phyloP scores from a whole-genome alignment of 2,329 filamentous ascomycete species.

The Pseudogymnoascus sp. region DNA sequence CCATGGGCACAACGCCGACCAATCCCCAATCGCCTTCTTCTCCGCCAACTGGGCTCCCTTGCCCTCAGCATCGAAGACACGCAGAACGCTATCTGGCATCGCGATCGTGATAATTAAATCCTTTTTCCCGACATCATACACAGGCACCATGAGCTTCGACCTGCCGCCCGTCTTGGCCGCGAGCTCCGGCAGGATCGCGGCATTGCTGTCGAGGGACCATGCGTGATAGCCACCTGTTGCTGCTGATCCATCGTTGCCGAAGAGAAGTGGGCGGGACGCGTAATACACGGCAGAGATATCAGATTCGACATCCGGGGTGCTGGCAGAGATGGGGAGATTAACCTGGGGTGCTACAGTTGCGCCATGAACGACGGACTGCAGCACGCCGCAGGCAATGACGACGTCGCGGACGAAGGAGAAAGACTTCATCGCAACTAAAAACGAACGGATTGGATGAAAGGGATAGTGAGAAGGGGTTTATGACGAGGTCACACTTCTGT shows the following conservation, averaged over 20 bases:
- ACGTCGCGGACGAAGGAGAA: slow-evolving; percentile 1
- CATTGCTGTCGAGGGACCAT: slow-evolving; percentile 30
- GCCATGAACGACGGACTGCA: neutral
- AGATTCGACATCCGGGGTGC: slow-evolving; percentile 35
- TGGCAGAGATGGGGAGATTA: slow-evolving; percentile 28
- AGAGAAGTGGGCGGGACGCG: slow-evolving; percentile 31
- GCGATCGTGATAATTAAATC: slow-evolving; percentile 24
- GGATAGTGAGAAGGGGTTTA: neutral
- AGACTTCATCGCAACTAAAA: neutral
- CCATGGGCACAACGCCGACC: slow-evolving; percentile 43
- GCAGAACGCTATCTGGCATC: slow-evolving; percentile 34
- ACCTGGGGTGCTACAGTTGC: neutral
- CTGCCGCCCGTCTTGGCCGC: slow-evolving; percentile 42
- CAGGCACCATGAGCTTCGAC: slow-evolving; percentile 18
- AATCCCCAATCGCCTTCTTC: slow-evolving; percentile 37
- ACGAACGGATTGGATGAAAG: neutral
- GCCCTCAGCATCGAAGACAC: slow-evolving; percentile 39
- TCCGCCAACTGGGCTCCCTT: slow-evolving; percentile 29
- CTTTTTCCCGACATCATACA: neutral
- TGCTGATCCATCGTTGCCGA: slow-evolving; percentile 42
- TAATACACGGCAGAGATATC: slow-evolving; percentile 39
- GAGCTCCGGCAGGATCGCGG: slow-evolving; percentile 24
- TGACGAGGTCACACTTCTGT: neutral
- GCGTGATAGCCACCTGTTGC: slow-evolving; percentile 38
- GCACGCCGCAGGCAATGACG: neutral